These are phyloP conservation scores for Sporisorium scitamineum DNA, from an alignment of 1,284 basidiomycete genomes.

Conservation along the genomic window DNA sequence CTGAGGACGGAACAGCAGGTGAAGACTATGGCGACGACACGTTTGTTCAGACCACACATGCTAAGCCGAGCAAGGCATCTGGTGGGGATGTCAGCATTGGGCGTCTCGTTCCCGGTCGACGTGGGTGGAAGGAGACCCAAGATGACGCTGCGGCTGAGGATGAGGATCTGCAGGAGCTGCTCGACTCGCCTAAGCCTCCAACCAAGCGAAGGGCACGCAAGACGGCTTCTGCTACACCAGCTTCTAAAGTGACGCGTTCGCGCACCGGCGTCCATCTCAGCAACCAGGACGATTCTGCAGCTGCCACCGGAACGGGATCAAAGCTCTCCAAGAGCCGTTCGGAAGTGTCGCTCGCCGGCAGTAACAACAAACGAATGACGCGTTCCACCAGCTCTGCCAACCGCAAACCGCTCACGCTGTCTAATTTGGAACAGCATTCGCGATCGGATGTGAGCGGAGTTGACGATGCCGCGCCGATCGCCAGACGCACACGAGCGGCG, in stretches of 20 bases:
- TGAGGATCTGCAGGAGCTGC: conserved; percentile 6
- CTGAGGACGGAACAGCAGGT: neutral
- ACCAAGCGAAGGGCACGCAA: conserved; percentile 34
- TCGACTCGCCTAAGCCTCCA: conserved; percentile 24
- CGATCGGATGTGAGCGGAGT: neutral
- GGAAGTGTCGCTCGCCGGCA: conserved; percentile 9
- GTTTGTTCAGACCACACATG: conserved; percentile 22
- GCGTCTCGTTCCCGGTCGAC: conserved; percentile 40
- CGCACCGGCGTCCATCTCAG: conserved; percentile 20
- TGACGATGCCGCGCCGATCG: conserved; percentile 29
- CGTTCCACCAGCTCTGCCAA: conserved; percentile 39
- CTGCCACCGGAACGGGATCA: neutral
- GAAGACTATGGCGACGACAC: conserved; percentile 34
- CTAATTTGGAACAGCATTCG: conserved; percentile 41
- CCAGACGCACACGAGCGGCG: conserved; percentile 40
- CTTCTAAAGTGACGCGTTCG: conserved; percentile 32
- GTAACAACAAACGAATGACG: conserved; percentile 22
- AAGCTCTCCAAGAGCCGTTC: conserved; percentile 28
- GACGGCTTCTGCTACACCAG: conserved; percentile 6
- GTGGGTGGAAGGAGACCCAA: conserved; percentile 34
- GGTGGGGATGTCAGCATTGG: conserved; percentile 32
- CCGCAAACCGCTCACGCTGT: conserved; percentile 48
- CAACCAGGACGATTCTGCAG: neutral
- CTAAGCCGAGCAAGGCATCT: neutral
- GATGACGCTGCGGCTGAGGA: conserved; percentile 18